Percentiles rank a stretch among this genome's conserved stretches.
Evolutionary conservation across 2,329 filamentous ascomycete species (phyloP).

Genomic region (Venturia asperata): DNA sequence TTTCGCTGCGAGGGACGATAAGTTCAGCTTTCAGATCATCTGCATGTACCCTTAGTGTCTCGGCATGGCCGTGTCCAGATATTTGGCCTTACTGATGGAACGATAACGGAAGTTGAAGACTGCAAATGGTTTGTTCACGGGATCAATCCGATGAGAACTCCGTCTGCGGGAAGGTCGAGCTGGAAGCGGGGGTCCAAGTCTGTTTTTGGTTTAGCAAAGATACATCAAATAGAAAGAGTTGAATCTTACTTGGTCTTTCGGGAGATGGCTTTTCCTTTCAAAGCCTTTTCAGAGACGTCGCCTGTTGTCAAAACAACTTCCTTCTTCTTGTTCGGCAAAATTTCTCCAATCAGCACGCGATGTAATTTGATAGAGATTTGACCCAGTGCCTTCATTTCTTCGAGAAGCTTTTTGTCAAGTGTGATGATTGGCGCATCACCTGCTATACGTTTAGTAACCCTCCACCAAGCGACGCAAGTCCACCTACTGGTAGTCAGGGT

Average conservation of each 20-base stretch:
- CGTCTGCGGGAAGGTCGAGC: background rate
- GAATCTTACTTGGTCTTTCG: slow-evolving; percentile 1
- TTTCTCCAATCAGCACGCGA: background rate
- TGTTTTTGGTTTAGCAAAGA: background rate
- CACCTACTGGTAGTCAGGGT: background rate
- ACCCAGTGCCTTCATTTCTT: background rate
- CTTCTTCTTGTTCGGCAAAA: background rate
- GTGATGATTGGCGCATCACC: background rate
- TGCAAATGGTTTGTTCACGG: slow-evolving; percentile 4
- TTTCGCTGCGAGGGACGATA: slow-evolving; percentile 29
- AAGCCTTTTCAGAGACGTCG: slow-evolving; percentile 11
- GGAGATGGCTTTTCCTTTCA: slow-evolving; percentile 12
- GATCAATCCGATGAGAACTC: background rate
- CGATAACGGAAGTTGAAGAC: slow-evolving; percentile 16
- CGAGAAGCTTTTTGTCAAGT: background rate
- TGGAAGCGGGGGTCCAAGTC: background rate
- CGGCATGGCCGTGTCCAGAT: no score
- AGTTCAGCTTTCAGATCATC: slow-evolving; percentile 29
- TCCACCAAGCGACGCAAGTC: background rate
- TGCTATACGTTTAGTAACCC: background rate
- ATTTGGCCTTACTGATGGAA: background rate
- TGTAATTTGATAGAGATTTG: slow-evolving; percentile 6
- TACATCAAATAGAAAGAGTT: background rate
- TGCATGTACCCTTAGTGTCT: slow-evolving; percentile 15
- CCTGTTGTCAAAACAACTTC: background rate